phyloP scores from a whole-genome alignment of 208 protist genomes.

The Trypanosoma rangeli region DNA sequence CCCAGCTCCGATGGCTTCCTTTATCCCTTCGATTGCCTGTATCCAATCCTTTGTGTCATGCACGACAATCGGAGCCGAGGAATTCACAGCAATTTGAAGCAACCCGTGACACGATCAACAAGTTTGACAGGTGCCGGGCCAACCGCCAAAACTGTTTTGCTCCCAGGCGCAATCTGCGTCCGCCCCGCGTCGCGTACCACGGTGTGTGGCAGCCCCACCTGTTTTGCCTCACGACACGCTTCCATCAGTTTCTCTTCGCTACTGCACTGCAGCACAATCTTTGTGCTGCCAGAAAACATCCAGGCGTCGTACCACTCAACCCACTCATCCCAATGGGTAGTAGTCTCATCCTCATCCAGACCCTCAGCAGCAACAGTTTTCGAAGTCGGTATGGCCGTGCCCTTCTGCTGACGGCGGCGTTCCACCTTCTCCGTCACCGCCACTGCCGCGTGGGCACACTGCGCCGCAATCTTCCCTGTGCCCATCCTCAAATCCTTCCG shows the following conservation, averaged over 20 bases:
- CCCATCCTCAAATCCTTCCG: constrained; percentile 95
- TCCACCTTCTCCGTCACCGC: constrained; percentile 76
- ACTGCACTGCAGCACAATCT: constrained; percentile 81
- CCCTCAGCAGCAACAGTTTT: not conserved
- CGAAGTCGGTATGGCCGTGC: not conserved
- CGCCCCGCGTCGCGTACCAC: constrained; percentile 91
- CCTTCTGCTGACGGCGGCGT: constrained; percentile 28
- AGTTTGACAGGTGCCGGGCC: constrained; percentile 73
- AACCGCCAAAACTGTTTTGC: constrained; percentile 90
- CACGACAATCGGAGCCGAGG: not conserved
- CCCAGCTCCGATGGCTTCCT: not conserved
- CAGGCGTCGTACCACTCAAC: constrained; percentile 75
- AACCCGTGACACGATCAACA: constrained; percentile 85
- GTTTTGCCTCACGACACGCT: constrained; percentile 41
- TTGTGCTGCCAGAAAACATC: constrained; percentile 58
- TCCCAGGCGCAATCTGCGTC: constrained; percentile 92
- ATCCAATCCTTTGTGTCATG: not conserved
- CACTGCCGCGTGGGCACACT: constrained; percentile 95
- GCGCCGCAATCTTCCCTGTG: constrained; percentile 94
- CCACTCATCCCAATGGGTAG: constrained; percentile 20
- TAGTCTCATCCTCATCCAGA: not conserved
- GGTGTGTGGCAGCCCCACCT: constrained; percentile 56
- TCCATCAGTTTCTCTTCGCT: constrained; percentile 71
- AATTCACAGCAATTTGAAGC: constrained; percentile 90
- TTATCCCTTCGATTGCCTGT: not conserved